Evolutionary conservation across 225 moss, liverwort and hornwort genomes (phyloP), one percentile per base, ranked within the genome.

Genomic region (Thuidium tamariscinum): DNA sequence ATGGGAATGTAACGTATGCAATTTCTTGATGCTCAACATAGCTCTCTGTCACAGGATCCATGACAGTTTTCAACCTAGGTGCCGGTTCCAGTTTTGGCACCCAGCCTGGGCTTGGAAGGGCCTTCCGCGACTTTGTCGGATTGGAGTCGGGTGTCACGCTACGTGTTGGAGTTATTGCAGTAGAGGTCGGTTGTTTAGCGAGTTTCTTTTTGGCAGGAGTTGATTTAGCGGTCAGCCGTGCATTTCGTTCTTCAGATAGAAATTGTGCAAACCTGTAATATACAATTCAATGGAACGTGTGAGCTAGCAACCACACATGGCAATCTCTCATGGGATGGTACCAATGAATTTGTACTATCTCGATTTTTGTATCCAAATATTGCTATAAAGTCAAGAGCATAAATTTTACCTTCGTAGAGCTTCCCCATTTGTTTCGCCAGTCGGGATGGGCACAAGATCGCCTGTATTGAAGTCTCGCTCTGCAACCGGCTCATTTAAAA

Each of bases 221-320:
- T 56, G 86, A 51, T 74, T 74, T 59, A 27, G 87, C 39, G 67
- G 67, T 55, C 49, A 80, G 67, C 51, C 94, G 83, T 65, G 91
- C 94, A 62, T 77, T 87, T 83, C 94, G 88, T 85, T 94, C 94
- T 85, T 93, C 84, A 46, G 94, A 93, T 36, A 94, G 81, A 82
- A 88, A 93, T 60, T 83, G 88, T 59, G 92, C 93, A 87, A 93
- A 93, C 63, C 90, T 93, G 79, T 20, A 56, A 56, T 10, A 67
- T 11, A 68, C 10, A 57, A 42, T 72, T 70, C 46, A 84, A 34
- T 49, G n/a, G 44, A 49, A 82, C 48, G 52, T 14, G 39, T 91
- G 30, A 90, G 84, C 29, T n/a, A 70, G 70, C 59, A 63, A 32
- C 52, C 67, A 67, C 30, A 74, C 18, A 49, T 48, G 82, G 44